phyloP scores from a whole-genome alignment of 306 rosid genomes.

The Vigna nakashimae region DNA sequence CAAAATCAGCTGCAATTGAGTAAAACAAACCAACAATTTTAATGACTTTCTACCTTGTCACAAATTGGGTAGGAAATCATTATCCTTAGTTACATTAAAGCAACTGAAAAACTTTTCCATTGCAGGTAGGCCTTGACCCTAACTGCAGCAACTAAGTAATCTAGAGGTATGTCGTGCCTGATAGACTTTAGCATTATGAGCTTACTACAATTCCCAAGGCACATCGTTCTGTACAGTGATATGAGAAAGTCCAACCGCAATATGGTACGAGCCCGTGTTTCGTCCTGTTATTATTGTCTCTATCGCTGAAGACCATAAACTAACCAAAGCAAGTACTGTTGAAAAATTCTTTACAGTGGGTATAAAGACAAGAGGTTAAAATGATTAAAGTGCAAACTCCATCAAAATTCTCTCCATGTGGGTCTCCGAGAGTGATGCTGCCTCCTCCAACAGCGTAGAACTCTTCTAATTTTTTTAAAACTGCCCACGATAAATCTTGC shows the following conservation, averaged over 20 bases:
- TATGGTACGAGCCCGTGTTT: slow-evolving; percentile 13
- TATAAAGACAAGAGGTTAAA: slow-evolving; percentile 19
- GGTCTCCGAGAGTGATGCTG: slow-evolving; percentile 45
- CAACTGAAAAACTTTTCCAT: not conserved
- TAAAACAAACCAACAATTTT: not conserved
- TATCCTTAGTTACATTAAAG: not conserved
- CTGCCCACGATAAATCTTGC: slow-evolving; percentile 56
- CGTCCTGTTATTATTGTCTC: slow-evolving; percentile 8
- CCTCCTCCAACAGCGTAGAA: slow-evolving; percentile 54
- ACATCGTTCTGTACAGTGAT: not conserved
- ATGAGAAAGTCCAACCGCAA: slow-evolving; percentile 3
- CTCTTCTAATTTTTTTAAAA: slow-evolving; percentile 61
- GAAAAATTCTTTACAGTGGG: slow-evolving; percentile 17
- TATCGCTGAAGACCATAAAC: not conserved
- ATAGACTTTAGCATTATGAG: not conserved
- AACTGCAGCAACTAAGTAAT: not conserved
- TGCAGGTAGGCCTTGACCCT: slow-evolving; percentile 7
- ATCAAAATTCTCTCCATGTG: slow-evolving; percentile 42
- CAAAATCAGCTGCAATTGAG: not conserved
- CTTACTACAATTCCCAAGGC: not conserved
- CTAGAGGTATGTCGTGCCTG: not conserved
- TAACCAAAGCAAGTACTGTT: not conserved
- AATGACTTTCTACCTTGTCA: not conserved
- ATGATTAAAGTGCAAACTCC: slow-evolving; percentile 24
- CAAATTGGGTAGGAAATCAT: slow-evolving; percentile 3